Conservation (phyloP, 371 early-diverging fungal species). For the Capniomyces stellatus region DNA sequence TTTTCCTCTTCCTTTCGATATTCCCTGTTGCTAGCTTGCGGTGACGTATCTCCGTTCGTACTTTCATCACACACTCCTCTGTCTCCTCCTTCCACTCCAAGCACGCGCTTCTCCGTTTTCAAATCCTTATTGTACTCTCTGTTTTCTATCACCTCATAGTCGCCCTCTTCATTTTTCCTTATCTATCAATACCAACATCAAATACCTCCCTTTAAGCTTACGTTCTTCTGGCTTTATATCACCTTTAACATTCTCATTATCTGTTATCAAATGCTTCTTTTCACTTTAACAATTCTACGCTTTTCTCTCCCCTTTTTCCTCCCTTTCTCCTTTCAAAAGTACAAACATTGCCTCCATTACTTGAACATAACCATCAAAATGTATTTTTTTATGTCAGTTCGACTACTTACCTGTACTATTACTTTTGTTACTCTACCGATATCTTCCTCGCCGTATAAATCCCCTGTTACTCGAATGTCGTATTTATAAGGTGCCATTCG, state of each 20-base stretch:
- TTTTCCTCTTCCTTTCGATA: no score
- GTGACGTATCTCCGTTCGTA: no score
- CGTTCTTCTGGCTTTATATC: no score
- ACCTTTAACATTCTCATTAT: background rate
- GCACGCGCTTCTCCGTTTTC: no score
- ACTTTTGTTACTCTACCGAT: constrained; percentile 18
- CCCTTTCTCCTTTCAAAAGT: background rate
- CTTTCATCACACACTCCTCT: no score
- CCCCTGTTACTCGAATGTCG: constrained; percentile 25
- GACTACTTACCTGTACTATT: constrained; percentile 26
- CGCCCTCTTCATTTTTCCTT: no score
- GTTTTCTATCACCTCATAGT: no score
- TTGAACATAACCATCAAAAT: background rate
- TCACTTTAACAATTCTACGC: background rate
- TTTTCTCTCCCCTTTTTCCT: background rate
- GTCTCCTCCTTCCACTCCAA: no score
- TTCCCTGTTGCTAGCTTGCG: no score
- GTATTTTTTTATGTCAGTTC: background rate
- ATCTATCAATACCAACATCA: no score
- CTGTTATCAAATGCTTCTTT: background rate
- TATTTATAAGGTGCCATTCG: constrained; percentile 19
- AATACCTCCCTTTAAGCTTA: no score
- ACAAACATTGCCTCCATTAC: background rate
- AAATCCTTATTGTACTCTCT: no score
- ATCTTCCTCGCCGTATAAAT: constrained; percentile 13